Evolutionary conservation across 495 filamentous ascomycete species (phyloP), one percentile per base, ranked within the genome.

Genomic region (Aspergillus cavernicola): DNA sequence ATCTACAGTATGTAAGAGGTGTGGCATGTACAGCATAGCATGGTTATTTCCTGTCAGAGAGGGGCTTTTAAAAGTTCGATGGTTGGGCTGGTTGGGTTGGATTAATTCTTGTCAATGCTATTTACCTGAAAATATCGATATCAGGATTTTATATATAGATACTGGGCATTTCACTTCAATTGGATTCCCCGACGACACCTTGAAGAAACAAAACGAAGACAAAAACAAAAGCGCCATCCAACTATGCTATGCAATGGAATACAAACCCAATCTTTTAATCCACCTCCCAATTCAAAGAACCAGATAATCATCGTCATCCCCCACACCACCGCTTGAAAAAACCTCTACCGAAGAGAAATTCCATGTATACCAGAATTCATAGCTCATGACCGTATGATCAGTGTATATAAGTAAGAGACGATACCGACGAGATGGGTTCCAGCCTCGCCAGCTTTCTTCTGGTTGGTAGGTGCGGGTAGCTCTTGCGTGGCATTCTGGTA

Each of bases 351-450:
- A 29, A 22, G 39, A 32, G 2, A 49, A 40, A 18, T 56, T 63
- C 73, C 69, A 72, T 13, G 68, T 65, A 37, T 74, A 72, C 74
- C 74, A 76, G 47, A 97, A 70, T 62, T 96, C 88, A 68, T 97
- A 97, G 61, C 80, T 88, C 64, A 96, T 68, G 13, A 97, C 78
- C 0, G 81, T 82, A 55, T 89, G 85, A 67, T 96, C 82, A 57
- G 75, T 73, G 69, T 87, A 97, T 24, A 84, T 79, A 59, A 96
- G 68, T 52, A 96, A 70, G 33, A 97, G 58, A 23, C 92, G 72
- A 67, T 87, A 95, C 38, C 69, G 69, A 0, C 75, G 73, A 8
- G 68, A 72, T 3, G 72, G 64, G 20, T 65, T 66, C 54, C 58
- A 66, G n/a, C 68, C 67, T 59, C 70, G 67, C 72, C 67, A 75